Evolutionary conservation across 1,284 basidiomycete species (phyloP).

Genomic region (Microbotryum silenes-acaulis): DNA sequence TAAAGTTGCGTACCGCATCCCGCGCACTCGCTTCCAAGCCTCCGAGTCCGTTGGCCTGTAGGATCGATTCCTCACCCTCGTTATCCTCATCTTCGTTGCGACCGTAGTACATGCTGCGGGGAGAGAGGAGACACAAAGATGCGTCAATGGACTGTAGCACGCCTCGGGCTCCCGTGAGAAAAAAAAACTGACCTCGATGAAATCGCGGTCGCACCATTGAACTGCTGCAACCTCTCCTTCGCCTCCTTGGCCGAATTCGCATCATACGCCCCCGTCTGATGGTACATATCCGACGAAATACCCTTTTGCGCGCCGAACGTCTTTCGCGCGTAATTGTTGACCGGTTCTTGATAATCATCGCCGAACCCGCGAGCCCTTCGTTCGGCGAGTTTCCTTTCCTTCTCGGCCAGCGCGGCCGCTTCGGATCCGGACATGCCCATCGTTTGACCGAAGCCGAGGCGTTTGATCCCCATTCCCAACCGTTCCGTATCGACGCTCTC

Average conservation of each 20-base stretch:
- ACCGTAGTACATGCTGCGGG: conserved; percentile 70
- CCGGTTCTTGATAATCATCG: conserved; percentile 24
- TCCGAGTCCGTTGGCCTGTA: conserved; percentile 45
- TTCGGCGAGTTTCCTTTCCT: conserved; percentile 27
- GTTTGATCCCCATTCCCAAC: conserved; percentile 69
- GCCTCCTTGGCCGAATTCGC: conserved; percentile 64
- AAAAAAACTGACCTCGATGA: conserved; percentile 58
- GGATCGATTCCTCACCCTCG: conserved; percentile 43
- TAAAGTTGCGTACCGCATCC: conserved; percentile 66
- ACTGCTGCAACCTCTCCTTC: conserved; percentile 68
- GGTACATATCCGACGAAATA: conserved; percentile 97
- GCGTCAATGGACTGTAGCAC: background rate
- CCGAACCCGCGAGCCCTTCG: conserved; percentile 31
- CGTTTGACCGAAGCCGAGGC: conserved; percentile 78
- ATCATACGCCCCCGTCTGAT: conserved; percentile 83
- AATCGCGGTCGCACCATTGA: conserved; percentile 88
- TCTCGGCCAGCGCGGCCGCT: conserved; percentile 32
- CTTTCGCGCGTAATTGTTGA: conserved; percentile 59
- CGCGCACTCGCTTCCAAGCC: conserved; percentile 65
- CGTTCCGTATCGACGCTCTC: conserved; percentile 47
- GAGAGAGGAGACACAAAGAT: conserved; percentile 1
- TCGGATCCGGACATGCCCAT: conserved; percentile 34
- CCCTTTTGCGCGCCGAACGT: conserved; percentile 89
- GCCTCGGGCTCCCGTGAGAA: background rate
- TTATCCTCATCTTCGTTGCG: conserved; percentile 72